These are phyloP conservation scores for Xerophyta viscosa DNA, from an alignment of 106 monocot genomes.

Conservation along the genomic window DNA sequence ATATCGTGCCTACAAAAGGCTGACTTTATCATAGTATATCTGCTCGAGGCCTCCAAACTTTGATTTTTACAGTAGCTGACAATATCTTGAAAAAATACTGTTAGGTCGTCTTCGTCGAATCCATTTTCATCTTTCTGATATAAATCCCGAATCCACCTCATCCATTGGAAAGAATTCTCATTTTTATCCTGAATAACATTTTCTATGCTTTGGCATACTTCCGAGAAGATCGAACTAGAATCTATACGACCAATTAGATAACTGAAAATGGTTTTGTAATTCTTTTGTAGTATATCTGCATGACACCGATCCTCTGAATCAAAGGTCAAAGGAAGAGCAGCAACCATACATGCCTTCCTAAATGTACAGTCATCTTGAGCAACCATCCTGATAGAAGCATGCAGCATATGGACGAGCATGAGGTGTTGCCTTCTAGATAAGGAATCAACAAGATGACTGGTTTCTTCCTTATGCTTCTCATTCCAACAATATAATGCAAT, in stretches of 20 bases:
- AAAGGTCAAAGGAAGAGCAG: constrained; percentile 28
- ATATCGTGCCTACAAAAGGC: constrained; percentile 45
- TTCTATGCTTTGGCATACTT: constrained; percentile 30
- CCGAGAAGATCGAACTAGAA: constrained; percentile 30
- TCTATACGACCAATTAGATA: constrained; percentile 39
- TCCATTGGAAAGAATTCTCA: constrained; percentile 51
- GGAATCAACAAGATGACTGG: constrained; percentile 3
- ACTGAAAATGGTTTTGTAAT: constrained; percentile 37
- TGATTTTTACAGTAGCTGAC: constrained; percentile 14
- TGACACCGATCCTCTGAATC: not conserved
- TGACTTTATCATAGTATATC: constrained; percentile 37
- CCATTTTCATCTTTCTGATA: constrained; percentile 13
- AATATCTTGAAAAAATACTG: constrained; percentile 31
- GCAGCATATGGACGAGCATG: constrained; percentile 50
- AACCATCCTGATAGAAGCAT: constrained; percentile 52
- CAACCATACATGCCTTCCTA: constrained; percentile 75
- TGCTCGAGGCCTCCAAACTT: constrained; percentile 16
- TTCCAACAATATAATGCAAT: constrained; percentile 72
- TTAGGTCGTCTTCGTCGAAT: constrained; percentile 24
- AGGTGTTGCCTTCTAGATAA: constrained; percentile 6
- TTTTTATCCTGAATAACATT: constrained; percentile 22
- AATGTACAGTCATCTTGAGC: constrained; percentile 41
- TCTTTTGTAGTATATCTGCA: not conserved
- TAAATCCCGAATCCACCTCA: constrained; percentile 71
- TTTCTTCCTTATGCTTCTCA: constrained; percentile 29